Conservation (phyloP, 495 filamentous ascomycete species). For the Neurospora sp. region DNA sequence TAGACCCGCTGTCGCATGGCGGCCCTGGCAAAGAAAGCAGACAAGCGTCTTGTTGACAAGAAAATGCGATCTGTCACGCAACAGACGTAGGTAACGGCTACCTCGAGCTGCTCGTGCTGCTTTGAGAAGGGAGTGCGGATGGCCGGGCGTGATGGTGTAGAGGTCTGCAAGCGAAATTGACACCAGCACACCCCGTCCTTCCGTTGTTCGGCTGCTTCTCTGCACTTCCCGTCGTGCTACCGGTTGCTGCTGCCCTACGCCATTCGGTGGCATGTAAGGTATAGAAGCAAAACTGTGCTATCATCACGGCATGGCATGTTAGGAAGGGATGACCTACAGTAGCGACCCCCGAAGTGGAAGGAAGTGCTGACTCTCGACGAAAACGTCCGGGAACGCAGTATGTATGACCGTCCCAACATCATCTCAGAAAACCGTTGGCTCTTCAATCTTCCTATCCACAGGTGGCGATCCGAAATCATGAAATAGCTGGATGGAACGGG, state of each 20-base stretch:
- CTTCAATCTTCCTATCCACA: background rate
- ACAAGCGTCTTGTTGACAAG: background rate
- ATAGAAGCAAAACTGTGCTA: background rate
- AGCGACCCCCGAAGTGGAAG: background rate
- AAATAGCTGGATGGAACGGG: background rate
- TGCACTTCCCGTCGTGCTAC: background rate
- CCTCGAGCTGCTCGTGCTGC: background rate
- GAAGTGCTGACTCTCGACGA: background rate
- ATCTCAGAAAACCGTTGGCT: background rate
- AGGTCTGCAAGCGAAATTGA: background rate
- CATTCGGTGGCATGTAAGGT: background rate
- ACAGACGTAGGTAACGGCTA: background rate
- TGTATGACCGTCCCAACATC: background rate
- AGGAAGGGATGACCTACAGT: background rate
- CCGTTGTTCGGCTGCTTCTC: background rate
- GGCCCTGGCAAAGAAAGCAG: background rate
- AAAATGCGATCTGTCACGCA: background rate
- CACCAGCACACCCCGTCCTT: background rate
- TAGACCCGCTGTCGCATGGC: background rate
- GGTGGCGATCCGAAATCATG: background rate
- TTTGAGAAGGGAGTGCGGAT: background rate
- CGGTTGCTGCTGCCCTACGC: background rate
- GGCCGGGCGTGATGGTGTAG: background rate
- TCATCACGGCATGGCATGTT: background rate
- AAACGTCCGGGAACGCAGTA: background rate